Conservation (phyloP, 208 protist genomes). For the Novymonas esmeraldas region DNA sequence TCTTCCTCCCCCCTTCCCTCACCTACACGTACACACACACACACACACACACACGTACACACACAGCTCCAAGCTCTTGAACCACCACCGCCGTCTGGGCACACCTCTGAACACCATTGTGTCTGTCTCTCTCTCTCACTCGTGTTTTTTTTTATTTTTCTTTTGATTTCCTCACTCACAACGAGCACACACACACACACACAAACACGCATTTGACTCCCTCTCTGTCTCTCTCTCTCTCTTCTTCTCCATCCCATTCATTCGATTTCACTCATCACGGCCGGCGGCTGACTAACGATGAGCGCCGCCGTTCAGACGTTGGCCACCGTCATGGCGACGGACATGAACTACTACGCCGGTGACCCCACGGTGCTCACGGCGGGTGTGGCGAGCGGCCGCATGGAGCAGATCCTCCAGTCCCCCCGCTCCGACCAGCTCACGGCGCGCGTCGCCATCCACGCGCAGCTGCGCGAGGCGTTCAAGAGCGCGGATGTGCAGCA, state of each 20-base stretch:
- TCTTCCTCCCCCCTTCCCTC: no score
- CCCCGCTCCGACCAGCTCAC: slow-evolving; percentile 66
- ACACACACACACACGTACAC: no score
- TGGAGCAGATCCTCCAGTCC: slow-evolving; percentile 53
- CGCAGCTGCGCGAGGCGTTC: slow-evolving; percentile 78
- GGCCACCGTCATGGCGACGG: slow-evolving; percentile 62
- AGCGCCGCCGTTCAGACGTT: slow-evolving; percentile 62
- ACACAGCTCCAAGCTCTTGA: no score
- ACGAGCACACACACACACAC: neutral
- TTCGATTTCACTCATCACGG: neutral
- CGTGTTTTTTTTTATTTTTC: neutral
- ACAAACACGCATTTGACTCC: neutral
- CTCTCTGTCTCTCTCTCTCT: neutral
- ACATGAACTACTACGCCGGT: slow-evolving; percentile 82
- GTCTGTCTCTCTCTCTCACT: neutral
- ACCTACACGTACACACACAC: no score
- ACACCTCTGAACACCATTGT: neutral
- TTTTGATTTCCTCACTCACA: slow-evolving; percentile 5
- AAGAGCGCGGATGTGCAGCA: slow-evolving; percentile 55
- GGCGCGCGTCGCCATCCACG: slow-evolving; percentile 75
- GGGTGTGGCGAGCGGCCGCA: slow-evolving; percentile 48
- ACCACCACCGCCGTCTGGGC: no score
- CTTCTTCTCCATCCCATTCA: slow-evolving; percentile 1
- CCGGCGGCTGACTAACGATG: slow-evolving; percentile 20
- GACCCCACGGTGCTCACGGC: slow-evolving; percentile 57